Evolutionary conservation across 2,329 filamentous ascomycete species (phyloP), one percentile per base, ranked within the genome.

Genomic region (Beauveria bassiana): DNA sequence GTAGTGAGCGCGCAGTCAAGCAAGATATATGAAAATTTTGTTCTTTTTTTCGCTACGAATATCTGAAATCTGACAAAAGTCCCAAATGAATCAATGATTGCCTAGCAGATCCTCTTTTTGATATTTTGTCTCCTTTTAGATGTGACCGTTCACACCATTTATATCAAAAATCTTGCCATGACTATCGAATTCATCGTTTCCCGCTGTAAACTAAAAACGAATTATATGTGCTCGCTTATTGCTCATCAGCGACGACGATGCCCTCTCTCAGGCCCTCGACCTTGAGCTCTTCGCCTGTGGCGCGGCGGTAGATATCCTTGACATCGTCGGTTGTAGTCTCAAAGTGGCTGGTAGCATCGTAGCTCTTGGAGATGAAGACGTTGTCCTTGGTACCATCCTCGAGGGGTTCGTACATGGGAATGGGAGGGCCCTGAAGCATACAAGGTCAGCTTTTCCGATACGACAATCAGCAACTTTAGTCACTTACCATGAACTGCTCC

Each of bases 351-450:
- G 90, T 96, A 59, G 96, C 91, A 72, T 99, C 96, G 78, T 99
- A 99, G 80, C 91, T 96, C 86, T 96, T 97, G 71, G 92, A 96
- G 74, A 99, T 92, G 80, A 92, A 99, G 75, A 99, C 88, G 77
- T 93, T 93, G 80, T 97, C 93, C 68, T 87, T 89, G 68, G 79
- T 81, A 65, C 95, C 95, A 71, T 88, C 85, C 71, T 91, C 89
- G 54, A 93, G 75, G 24, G 95, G 96, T 78, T 96, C 92, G 76
- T 97, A 98, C 64, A 99, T 83, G 59, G 95, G 93, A 67, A 97
- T 96, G 20, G 95, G 91, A 34, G 91, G 79, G 28, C 91, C 84
- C 83, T 86, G 54, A 42, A 24, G 16, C n/a, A 47, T 42, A 18
- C 9, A 52, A 26, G 9, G 26, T 51, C 16, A 54, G 46, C 26